Evolutionary conservation across 352 stramenopile genomes (phyloP).

Genomic region (Globisporangium canariense): DNA sequence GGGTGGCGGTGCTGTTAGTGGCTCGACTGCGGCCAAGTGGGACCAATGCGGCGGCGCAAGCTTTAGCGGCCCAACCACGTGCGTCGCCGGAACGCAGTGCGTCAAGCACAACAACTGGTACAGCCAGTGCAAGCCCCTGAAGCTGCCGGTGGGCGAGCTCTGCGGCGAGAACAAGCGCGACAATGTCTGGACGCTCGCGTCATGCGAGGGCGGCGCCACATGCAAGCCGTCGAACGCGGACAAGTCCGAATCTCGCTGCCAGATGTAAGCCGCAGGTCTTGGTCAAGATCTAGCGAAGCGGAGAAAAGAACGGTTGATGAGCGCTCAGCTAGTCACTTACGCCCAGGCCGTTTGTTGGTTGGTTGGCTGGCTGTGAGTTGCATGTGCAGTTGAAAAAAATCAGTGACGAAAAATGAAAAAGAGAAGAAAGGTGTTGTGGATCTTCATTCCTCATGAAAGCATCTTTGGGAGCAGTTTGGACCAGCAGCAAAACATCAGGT

Average conservation of each 20-base stretch:
- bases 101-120: conserved; percentile 27
- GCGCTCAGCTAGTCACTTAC: too few relatives aligned
- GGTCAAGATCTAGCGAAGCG: too few relatives aligned
- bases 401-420: too few relatives aligned
- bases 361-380: too few relatives aligned
- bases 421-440: too few relatives aligned
- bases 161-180: conserved; percentile 13
- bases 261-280: not conserved
- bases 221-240: conserved; percentile 16
- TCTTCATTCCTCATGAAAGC: too few relatives aligned
- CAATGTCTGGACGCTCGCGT: conserved; percentile 8
- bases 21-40: conserved; percentile 9
- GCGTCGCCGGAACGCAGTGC: conserved; percentile 21
- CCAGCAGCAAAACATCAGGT: too few relatives aligned
- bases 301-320: too few relatives aligned
- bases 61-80: conserved; percentile 14
- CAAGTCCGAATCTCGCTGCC: conserved; percentile 7
- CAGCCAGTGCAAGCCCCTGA: conserved; percentile 23
- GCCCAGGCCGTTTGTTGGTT: too few relatives aligned
- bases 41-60: conserved; percentile 27
- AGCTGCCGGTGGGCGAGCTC: conserved; percentile 17
- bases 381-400: too few relatives aligned
- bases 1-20: not conserved
- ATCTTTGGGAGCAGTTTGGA: too few relatives aligned
- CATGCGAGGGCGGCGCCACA: conserved; percentile 8